Conservation (phyloP, 176 grass and related monocot genomes). For the Secale cereale region DNA sequence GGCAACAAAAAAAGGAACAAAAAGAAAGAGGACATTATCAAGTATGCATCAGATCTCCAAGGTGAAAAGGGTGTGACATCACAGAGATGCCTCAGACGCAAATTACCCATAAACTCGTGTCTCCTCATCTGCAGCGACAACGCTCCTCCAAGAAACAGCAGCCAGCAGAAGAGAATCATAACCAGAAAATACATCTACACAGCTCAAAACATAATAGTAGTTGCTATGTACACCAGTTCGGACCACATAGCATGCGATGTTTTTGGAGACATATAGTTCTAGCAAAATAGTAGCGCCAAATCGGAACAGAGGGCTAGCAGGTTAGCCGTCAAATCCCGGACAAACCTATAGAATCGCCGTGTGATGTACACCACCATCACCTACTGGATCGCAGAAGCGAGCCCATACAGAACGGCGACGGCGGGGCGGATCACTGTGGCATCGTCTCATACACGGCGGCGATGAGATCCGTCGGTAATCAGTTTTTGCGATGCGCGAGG, state of each 20-base stretch:
- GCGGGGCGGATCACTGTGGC: neutral
- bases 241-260: too few species aligned
- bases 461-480: neutral
- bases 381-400: neutral
- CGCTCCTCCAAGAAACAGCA: too few species aligned
- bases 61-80: conserved; percentile 52
- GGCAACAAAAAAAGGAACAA: neutral
- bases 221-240: too few species aligned
- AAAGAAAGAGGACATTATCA: neutral
- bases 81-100: conserved; percentile 46
- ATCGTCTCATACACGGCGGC: neutral
- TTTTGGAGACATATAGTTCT: too few species aligned
- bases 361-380: neutral
- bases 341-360: neutral
- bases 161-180: too few species aligned
- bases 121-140: conserved; percentile 29
- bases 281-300: too few species aligned
- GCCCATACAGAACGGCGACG: neutral
- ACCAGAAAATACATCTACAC: too few species aligned
- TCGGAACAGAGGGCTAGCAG: too few species aligned
- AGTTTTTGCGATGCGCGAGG: neutral
- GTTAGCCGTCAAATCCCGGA: too few species aligned
- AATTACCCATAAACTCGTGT: conserved; percentile 46
- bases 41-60: conserved; percentile 8
- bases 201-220: too few species aligned